Evolutionary conservation across 371 early-diverging fungal species (phyloP).

Genomic region (Actinomucor elegans): DNA sequence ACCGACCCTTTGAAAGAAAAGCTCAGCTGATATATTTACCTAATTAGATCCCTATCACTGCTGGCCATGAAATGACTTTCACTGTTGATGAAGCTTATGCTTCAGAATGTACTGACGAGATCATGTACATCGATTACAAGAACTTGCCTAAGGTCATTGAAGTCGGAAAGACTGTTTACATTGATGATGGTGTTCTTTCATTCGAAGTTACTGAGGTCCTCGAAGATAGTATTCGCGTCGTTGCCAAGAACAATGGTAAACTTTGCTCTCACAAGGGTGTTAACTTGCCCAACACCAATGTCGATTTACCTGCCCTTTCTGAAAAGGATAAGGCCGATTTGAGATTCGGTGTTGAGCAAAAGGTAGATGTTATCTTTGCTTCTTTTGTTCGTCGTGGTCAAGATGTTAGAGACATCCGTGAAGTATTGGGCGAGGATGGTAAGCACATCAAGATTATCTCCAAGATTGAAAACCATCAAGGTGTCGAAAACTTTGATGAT

Average conservation of each 20-base stretch:
- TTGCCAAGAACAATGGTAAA: slow-evolving; percentile 75
- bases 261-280: slow-evolving; percentile 86
- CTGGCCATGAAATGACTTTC: slow-evolving; percentile 84
- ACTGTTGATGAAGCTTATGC: slow-evolving; percentile 74
- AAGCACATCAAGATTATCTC: slow-evolving; percentile 90
- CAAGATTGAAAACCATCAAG: slow-evolving; percentile 97
- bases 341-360: slow-evolving; percentile 89
- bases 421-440: slow-evolving; percentile 76
- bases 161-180: slow-evolving; percentile 83
- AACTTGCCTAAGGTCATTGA: slow-evolving; percentile 81
- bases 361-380: slow-evolving; percentile 96
- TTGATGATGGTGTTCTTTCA: slow-evolving; percentile 85
- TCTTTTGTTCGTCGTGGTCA: slow-evolving; percentile 93
- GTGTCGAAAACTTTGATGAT: slow-evolving; percentile 96
- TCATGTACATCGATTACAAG: slow-evolving; percentile 86
- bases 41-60: slow-evolving; percentile 53
- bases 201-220: slow-evolving; percentile 74
- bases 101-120: slow-evolving; percentile 65
- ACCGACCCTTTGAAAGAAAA: neutral
- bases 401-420: slow-evolving; percentile 85
- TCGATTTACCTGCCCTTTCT: slow-evolving; percentile 92
- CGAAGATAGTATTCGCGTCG: slow-evolving; percentile 64
- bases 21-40: neutral
- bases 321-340: slow-evolving; percentile 94
- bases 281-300: slow-evolving; percentile 83